phyloP scores from a whole-genome alignment of 306 rosid genomes.

The Senna tora region DNA sequence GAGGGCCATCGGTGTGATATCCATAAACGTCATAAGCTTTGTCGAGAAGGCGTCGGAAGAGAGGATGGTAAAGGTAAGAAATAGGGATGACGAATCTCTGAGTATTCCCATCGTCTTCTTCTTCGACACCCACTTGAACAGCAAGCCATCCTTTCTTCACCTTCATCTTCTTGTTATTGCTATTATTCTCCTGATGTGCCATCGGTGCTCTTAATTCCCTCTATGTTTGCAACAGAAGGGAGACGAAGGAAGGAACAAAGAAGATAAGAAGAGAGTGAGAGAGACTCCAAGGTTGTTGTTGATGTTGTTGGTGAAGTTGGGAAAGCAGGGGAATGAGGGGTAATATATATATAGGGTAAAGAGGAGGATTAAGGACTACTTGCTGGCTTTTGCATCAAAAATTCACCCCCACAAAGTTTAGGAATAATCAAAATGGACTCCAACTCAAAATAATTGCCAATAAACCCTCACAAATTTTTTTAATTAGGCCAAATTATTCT shows the following conservation, averaged over 20 bases:
- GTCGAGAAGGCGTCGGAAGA: conserved; percentile 62
- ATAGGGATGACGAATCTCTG: conserved; percentile 64
- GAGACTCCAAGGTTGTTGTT: conserved; percentile 2
- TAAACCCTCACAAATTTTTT: too few relatives aligned
- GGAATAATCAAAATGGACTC: too few relatives aligned
- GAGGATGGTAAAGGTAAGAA: conserved; percentile 67
- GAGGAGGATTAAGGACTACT: too few relatives aligned
- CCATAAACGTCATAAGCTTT: conserved; percentile 71
- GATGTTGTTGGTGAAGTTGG: conserved; percentile 22
- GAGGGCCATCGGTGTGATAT: conserved; percentile 75
- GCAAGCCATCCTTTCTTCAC: conserved; percentile 76
- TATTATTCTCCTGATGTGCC: conserved; percentile 36
- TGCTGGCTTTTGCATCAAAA: too few relatives aligned
- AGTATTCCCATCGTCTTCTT: conserved; percentile 46
- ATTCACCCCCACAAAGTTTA: too few relatives aligned
- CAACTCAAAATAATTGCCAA: too few relatives aligned
- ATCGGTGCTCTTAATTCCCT: background rate
- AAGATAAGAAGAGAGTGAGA: background rate
- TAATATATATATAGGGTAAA: background rate
- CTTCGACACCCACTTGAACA: conserved; percentile 66
- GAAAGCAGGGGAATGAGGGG: conserved; percentile 17
- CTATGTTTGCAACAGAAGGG: too few relatives aligned
- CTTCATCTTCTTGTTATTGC: conserved; percentile 59
- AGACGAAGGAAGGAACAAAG: background rate
- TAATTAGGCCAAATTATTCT: too few relatives aligned